phyloP scores from a whole-genome alignment of 192 early-diverging fungal species.

The Umbelopsis ramanniana region DNA sequence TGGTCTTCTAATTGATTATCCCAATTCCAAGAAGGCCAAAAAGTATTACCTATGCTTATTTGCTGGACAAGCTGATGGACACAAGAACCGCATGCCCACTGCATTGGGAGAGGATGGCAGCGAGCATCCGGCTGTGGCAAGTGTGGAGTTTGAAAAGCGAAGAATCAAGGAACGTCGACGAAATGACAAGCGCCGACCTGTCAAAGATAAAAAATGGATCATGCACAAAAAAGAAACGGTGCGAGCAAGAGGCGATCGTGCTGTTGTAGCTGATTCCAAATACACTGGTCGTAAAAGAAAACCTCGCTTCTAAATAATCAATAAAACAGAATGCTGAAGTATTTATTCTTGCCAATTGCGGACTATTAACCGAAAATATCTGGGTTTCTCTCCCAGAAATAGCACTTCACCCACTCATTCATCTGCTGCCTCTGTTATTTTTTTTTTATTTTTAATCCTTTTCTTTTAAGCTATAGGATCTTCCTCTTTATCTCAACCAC shows the following conservation, averaged over 20 bases:
- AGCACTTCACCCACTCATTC: background rate
- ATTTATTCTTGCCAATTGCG: conserved; percentile 5
- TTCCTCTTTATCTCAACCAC: too few relatives aligned
- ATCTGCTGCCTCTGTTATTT: background rate
- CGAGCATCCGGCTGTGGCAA: conserved; percentile 44
- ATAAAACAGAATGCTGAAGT: too few relatives aligned
- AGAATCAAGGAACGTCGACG: conserved; percentile 42
- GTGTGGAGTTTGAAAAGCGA: conserved; percentile 50
- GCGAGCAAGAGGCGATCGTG: conserved; percentile 76
- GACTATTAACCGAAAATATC: conserved; percentile 13
- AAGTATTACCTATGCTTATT: conserved; percentile 97
- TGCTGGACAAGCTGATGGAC: conserved; percentile 79
- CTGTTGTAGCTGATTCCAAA: conserved; percentile 84
- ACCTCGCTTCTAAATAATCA: conserved; percentile 70
- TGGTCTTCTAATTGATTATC: conserved; percentile 94
- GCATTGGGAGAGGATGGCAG: conserved; percentile 65
- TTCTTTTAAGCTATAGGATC: background rate
- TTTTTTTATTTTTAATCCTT: background rate
- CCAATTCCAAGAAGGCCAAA: conserved; percentile 95
- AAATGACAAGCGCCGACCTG: conserved; percentile 53
- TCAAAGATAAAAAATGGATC: conserved; percentile 91
- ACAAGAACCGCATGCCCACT: conserved; percentile 62
- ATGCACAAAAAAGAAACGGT: conserved; percentile 89
- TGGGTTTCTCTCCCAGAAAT: background rate
- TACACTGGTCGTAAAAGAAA: conserved; percentile 95